These are phyloP conservation scores for Exophiala oligosperma DNA, from an alignment of 2,329 filamentous ascomycete species.

Conservation along the genomic window DNA sequence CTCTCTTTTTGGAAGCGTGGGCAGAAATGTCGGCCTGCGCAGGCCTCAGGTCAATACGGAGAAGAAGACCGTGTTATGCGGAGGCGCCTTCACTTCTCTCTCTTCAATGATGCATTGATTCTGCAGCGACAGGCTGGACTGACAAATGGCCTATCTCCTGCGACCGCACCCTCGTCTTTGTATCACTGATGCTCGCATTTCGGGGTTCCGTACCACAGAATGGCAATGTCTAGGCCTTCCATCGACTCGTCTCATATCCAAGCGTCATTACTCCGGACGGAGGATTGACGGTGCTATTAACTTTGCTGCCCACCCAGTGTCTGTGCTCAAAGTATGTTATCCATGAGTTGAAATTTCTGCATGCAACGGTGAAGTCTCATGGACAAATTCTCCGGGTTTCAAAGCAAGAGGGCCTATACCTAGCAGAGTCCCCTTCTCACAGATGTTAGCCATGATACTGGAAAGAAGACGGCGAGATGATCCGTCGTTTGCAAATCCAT, in stretches of 20 bases:
- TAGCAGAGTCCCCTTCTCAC: too few species aligned
- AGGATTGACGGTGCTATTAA: background rate
- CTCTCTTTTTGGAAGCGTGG: too few species aligned
- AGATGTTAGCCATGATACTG: too few species aligned
- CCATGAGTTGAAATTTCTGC: too few species aligned
- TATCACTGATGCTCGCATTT: background rate
- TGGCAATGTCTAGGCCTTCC: background rate
- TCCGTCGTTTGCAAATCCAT: background rate
- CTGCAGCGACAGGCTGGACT: background rate
- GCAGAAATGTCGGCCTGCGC: too few species aligned
- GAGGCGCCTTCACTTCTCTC: background rate
- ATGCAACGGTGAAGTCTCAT: too few species aligned
- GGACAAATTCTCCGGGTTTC: too few species aligned
- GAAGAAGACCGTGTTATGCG: background rate
- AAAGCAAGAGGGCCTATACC: too few species aligned
- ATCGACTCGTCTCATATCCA: background rate
- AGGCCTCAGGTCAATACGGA: too few species aligned
- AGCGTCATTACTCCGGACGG: background rate
- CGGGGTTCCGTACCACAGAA: background rate
- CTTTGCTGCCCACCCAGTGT: background rate
- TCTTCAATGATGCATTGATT: background rate
- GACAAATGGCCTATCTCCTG: background rate
- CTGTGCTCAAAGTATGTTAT: background rate
- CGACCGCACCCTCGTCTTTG: background rate
- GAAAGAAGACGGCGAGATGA: too few species aligned